A percentile compares a stretch with the other conserved stretches of the same genome.
Evolutionary conservation across 768 basidiomycete genomes (phyloP).

Genomic region (Epithele typhae): DNA sequence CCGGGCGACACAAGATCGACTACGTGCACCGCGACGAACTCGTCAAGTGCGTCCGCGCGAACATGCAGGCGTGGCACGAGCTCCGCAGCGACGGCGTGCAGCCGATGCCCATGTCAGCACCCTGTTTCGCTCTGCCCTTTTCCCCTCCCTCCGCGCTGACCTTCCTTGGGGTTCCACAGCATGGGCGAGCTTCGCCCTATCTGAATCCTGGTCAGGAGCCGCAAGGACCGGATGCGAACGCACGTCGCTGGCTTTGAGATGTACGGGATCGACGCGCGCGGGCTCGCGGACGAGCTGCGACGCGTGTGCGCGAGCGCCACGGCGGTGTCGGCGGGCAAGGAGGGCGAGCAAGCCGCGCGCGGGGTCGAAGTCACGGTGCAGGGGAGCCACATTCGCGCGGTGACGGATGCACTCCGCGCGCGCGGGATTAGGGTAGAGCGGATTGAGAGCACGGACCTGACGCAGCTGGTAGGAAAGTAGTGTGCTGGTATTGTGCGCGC

Average conservation of each 20-base stretch:
- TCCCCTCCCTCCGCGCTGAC: too few species aligned
- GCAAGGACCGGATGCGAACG: conserved; percentile 80
- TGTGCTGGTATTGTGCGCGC: too few species aligned
- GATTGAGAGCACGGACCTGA: conserved; percentile 54
- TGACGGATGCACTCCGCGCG: conserved; percentile 59
- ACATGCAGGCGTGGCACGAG: conserved; percentile 80
- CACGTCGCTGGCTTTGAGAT: conserved; percentile 77
- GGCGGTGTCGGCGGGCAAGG: conserved; percentile 44
- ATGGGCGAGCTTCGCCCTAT: conserved; percentile 77
- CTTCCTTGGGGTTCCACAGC: conserved; percentile 33
- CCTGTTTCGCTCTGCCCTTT: neutral
- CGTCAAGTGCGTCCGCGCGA: conserved; percentile 44
- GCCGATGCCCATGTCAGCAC: conserved; percentile 51
- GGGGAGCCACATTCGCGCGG: conserved; percentile 70
- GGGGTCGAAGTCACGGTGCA: conserved; percentile 71
- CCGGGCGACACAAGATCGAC: too few species aligned
- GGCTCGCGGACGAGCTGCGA: conserved; percentile 74
- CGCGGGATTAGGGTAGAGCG: conserved; percentile 80
- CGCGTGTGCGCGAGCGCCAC: conserved; percentile 78
- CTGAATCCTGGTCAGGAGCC: conserved; percentile 59
- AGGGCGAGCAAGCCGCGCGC: too few species aligned
- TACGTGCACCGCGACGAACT: conserved; percentile 69
- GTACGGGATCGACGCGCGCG: conserved; percentile 63
- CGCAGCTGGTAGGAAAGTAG: too few species aligned
- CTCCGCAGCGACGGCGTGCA: conserved; percentile 52